Conservation (phyloP, 2,329 filamentous ascomycete genomes). For the Penicillium expansum region DNA sequence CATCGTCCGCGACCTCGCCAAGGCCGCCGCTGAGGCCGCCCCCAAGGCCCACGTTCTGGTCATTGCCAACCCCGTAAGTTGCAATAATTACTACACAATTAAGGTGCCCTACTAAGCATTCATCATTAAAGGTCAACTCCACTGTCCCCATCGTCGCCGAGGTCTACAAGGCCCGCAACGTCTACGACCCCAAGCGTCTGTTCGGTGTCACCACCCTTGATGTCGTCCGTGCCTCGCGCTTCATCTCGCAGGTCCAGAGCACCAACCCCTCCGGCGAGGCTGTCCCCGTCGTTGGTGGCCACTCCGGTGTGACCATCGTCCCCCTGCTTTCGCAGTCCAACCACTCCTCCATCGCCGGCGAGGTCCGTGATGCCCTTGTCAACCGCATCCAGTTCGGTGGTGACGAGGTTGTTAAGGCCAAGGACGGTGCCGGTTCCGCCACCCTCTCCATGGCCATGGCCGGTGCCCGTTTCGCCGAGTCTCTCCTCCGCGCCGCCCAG, state of each 20-base stretch:
- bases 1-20: slow-evolving; percentile 97
- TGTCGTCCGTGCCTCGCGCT: slow-evolving; percentile 94
- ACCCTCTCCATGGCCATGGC: slow-evolving; percentile 99
- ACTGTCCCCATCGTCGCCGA: slow-evolving; percentile 97
- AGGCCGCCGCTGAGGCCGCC: slow-evolving; percentile 82
- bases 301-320: slow-evolving; percentile 97
- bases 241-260: slow-evolving; percentile 91
- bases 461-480: slow-evolving; percentile 81
- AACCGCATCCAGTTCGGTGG: slow-evolving; percentile 97
- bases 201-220: slow-evolving; percentile 99
- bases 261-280: slow-evolving; percentile 90
- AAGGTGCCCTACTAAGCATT: neutral
- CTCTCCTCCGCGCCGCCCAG: slow-evolving; percentile 84
- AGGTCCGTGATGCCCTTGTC: slow-evolving; percentile 72
- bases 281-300: slow-evolving; percentile 93
- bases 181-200: slow-evolving; percentile 99
- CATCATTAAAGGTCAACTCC: slow-evolving; percentile 73
- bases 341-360: slow-evolving; percentile 77
- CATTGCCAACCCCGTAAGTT: slow-evolving; percentile 87
- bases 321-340: slow-evolving; percentile 93
- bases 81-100: neutral
- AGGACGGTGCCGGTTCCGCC: slow-evolving; percentile 94
- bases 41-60: slow-evolving; percentile 94
- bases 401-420: slow-evolving; percentile 98
- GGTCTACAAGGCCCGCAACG: slow-evolving; percentile 90